Evolutionary conservation across 108 stramenopile species (phyloP), one percentile per base, ranked within the genome.

Genomic region (Discostella pseudostelligera): DNA sequence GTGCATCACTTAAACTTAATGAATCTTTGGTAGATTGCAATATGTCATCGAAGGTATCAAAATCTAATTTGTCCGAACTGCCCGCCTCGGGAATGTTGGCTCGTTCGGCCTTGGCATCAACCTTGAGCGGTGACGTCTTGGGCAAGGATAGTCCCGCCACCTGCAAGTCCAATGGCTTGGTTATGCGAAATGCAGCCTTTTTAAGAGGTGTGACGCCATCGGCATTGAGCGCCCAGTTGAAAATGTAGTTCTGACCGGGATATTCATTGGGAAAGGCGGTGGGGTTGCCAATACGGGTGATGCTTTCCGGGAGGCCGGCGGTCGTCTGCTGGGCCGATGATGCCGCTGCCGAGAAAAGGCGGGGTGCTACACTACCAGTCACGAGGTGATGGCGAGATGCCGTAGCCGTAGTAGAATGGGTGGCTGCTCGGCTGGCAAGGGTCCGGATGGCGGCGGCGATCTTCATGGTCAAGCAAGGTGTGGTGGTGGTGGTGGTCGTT

Each of bases 121-220:
- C 86, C 62, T 83, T 86, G n/a, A 93, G 69, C 1, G 90, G 87
- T 16, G 62, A 83, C n/a, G 70, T 75, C 44, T 76, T 70, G 28
- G 87, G 87, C 12, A 75, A 56, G 6, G 61, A 25, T 46, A 90
- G 58, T 8, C 89, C 87, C 8, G 92, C 92, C 9, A 90, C 75
- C 62, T 87, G 90, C 20, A 90, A 61, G 66, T 93, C 92, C 9
- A 93, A 62, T 1, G 92, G 86, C 58, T 93, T 93, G 72, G 86
- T 87, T 61, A 93, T 93, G 7, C 92, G 92, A 60, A 90, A 93
- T 42, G 92, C 89, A 25, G 80, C 72, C 57, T 85, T 81, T 62
- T 90, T 87, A 14, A 90, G 70, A n/a, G 88, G 88, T 1, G 92
- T 90, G 42, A 93, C 87, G 14, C 92, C 92, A 63, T 93, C 92